Evolutionary conservation across 805 yeast species (phyloP), one percentile per base, ranked within the genome.

Genomic region (Pichia nakasei): DNA sequence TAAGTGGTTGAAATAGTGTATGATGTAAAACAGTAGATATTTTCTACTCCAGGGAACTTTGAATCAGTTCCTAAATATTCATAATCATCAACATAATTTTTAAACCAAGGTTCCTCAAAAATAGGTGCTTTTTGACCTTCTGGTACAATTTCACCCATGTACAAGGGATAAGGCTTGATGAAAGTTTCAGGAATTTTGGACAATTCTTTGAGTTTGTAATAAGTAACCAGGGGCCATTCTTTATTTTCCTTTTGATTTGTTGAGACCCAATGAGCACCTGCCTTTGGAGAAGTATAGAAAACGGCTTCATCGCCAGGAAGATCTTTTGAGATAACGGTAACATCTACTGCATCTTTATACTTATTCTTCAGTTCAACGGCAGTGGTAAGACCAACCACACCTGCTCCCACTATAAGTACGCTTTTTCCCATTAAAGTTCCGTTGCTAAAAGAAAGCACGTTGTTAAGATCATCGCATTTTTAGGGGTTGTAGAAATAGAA

Each of bases 181-280:
- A 75, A 75, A n/a, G 68, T 49, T 26, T 56, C 52, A 0, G 72
- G 70, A 9, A 61, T 65, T 9, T 44, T 42, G 6, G 70, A 66
- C 44, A 72, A 54, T 15, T 58, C 56, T 33, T 55, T 41, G 31
- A 70, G 62, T 37, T 59, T 63, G 2, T 45, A 45, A 50, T 72
- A 72, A 1, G 66, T 65, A 7, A 51, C 47, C 26, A 44, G 45
- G 41, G 69, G 75, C 41, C 64, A 52, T 38, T 67, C 66, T 9
- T 47, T 42, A 9, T 53, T 38, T 45, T 62, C 61, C 13, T 69
- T 63, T 4, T 51, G 35, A 3, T 68, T 68, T 46, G 63, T 59
- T 3, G 71, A 63, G n/a, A 58, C 64, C 84, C 86, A 80, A 48
- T 79, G 78, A 31, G 86, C 87, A 5, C 87, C 86, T 1, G 85